Conservation (phyloP, 306 rosid genomes). For the Corylus avellana region DNA sequence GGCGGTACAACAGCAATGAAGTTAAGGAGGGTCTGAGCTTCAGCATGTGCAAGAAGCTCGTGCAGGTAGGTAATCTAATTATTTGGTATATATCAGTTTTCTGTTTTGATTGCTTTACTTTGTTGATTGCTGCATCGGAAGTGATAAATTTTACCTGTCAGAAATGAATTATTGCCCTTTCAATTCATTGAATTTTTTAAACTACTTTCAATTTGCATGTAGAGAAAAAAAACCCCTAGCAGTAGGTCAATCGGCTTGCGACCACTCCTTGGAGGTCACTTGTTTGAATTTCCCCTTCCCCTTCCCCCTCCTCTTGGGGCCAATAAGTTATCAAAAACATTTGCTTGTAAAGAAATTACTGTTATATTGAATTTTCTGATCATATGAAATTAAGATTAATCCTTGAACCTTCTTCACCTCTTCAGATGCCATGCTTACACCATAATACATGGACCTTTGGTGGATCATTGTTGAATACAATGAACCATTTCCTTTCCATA, state of each 20-base stretch:
- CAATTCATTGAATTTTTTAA: not conserved
- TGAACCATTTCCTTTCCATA: not conserved
- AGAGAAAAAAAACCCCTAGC: too few relatives aligned
- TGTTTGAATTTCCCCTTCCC: too few relatives aligned
- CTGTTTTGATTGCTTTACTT: not conserved
- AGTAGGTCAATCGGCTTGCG: too few relatives aligned
- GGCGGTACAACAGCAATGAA: conserved; percentile 63
- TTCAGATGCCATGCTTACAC: too few relatives aligned
- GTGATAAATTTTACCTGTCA: not conserved
- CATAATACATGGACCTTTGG: not conserved
- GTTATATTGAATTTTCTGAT: too few relatives aligned
- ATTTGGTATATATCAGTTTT: not conserved
- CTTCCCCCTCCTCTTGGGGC: too few relatives aligned
- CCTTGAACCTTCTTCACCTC: too few relatives aligned
- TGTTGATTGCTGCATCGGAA: not conserved
- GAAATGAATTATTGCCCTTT: not conserved
- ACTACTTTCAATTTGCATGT: not conserved
- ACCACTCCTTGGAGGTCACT: too few relatives aligned
- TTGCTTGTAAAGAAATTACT: not conserved
- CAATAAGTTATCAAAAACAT: too few relatives aligned
- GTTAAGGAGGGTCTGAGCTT: conserved; percentile 80
- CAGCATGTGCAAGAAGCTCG: conserved; percentile 86
- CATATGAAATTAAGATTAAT: too few relatives aligned
- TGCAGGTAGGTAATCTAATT: conserved; percentile 63
- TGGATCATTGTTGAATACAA: not conserved